phyloP scores from a whole-genome alignment of 1,139 yeast genomes.

The Entelexis paramagnoliae region DNA sequence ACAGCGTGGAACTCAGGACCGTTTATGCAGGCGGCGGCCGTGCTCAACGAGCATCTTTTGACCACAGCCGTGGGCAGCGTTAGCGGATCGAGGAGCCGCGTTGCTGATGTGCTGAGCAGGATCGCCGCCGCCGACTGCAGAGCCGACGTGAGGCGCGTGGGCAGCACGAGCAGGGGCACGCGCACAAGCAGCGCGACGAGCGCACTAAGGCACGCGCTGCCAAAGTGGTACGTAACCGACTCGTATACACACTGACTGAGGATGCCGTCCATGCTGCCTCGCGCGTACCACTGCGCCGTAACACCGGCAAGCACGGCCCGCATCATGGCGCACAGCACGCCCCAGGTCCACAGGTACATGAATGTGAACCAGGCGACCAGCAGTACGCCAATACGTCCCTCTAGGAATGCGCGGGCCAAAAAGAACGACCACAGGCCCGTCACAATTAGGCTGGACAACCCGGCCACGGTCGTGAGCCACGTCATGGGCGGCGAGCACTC shows the following conservation, averaged over 20 bases:
- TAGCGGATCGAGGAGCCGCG: constrained; percentile 33
- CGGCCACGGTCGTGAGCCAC: constrained; percentile 28
- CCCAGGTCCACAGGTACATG: constrained; percentile 39
- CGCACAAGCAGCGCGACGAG: constrained; percentile 31
- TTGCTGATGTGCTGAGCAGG: constrained; percentile 24
- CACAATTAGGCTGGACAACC: constrained; percentile 27
- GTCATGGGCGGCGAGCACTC: constrained; percentile 29
- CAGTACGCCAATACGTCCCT: constrained; percentile 30
- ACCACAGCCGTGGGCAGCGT: constrained; percentile 35
- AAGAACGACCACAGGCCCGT: constrained; percentile 34
- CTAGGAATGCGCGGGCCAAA: constrained; percentile 33
- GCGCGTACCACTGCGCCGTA: constrained; percentile 36
- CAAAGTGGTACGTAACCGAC: constrained; percentile 32
- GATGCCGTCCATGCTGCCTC: constrained; percentile 24
- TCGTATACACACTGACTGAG: constrained; percentile 10
- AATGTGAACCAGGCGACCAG: constrained; percentile 33
- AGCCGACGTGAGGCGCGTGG: constrained; percentile 27
- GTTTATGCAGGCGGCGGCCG: constrained; percentile 30
- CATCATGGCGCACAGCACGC: constrained; percentile 34
- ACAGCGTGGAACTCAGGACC: constrained; percentile 22
- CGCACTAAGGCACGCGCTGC: constrained; percentile 34
- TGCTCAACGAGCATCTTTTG: constrained; percentile 28
- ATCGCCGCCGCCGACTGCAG: constrained; percentile 27
- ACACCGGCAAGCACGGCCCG: constrained; percentile 32
- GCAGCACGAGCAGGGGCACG: constrained; percentile 33